Conservation (phyloP, 176 grass and related monocot genomes). For the Rhipidocladum racemiflorum region DNA sequence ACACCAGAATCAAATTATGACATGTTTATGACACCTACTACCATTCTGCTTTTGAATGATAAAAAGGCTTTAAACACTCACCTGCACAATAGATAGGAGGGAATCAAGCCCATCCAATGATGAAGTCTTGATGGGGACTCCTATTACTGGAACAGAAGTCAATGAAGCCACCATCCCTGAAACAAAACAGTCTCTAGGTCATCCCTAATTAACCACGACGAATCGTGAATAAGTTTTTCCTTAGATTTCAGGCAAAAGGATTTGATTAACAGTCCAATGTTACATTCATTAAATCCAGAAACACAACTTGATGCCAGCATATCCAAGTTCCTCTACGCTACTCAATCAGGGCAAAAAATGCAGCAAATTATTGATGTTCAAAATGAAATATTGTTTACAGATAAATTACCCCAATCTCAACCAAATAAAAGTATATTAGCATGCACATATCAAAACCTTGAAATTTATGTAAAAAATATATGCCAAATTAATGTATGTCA, state of each 20-base stretch:
- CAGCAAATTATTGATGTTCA: neutral
- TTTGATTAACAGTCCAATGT: neutral
- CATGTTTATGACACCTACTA: neutral
- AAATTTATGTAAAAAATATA: neutral
- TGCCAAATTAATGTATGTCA: neutral
- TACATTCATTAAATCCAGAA: neutral
- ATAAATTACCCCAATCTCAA: neutral
- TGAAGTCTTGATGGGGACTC: conserved; percentile 65
- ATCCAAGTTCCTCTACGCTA: neutral
- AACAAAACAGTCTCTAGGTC: conserved; percentile 11
- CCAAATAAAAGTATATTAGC: neutral
- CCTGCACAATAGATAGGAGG: conserved; percentile 92
- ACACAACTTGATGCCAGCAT: neutral
- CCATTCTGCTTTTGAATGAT: conserved; percentile 2
- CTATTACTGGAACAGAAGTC: conserved; percentile 70
- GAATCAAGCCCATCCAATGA: conserved; percentile 73
- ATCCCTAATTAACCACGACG: neutral
- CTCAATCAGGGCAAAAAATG: neutral
- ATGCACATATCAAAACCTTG: neutral
- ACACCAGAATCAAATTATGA: conserved; percentile 16
- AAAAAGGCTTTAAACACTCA: conserved; percentile 32
- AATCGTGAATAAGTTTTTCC: neutral
- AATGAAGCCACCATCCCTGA: conserved; percentile 90
- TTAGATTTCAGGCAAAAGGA: neutral
- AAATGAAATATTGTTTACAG: conserved; percentile 6